Evolutionary conservation across 2,329 filamentous ascomycete genomes (phyloP), one percentile per base, ranked within the genome.

Genomic region (Ophiostoma novo-ulmi): DNA sequence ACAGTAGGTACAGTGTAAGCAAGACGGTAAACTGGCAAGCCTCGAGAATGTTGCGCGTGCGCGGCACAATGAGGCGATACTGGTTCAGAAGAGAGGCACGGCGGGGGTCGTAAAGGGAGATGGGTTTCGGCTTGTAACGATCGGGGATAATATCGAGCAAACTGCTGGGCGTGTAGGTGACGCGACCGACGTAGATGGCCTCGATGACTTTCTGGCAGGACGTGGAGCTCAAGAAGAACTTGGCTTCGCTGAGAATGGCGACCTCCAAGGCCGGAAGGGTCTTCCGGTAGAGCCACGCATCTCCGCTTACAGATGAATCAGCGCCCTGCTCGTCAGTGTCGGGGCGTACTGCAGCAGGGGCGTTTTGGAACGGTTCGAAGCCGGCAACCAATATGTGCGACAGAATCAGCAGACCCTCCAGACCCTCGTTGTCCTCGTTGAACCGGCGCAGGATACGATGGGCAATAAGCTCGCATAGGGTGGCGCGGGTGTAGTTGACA

Each of bases 71-170:
- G 8, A 96, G 84, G 1, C 92, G 90, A 76, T 95, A 95, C 77
- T 96, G 92, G 76, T 96, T 94, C 31, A 96, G 83, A 36, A 94
- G 77, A 1, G 91, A 91, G 5, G 90, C 91, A 73, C 89, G 87
- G 20, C 90, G 83, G 1, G 92, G 92, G 76, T 94, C 89, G 78
- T 95, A 95, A 0, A 95, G 81, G 8, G 90, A 89, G 70, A 95
- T 94, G 1, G 91, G 91, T 75, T 91, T 91, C 76, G 90, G 86
- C 80, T 95, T 95, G 82, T 95, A 96, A 75, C 91, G 88, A 77
- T 95, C 92, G 0, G 92, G 92, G 67, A 96, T 88, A 71, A 96
- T 90, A 78, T 95, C 91, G 78, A 94, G 87, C 77, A 92, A 93
- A 0, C 89, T 88, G 0, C 89, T 92, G 0, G 92, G 92, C 1